phyloP scores from a whole-genome alignment of 768 basidiomycete species.

The Mycena alexandri region DNA sequence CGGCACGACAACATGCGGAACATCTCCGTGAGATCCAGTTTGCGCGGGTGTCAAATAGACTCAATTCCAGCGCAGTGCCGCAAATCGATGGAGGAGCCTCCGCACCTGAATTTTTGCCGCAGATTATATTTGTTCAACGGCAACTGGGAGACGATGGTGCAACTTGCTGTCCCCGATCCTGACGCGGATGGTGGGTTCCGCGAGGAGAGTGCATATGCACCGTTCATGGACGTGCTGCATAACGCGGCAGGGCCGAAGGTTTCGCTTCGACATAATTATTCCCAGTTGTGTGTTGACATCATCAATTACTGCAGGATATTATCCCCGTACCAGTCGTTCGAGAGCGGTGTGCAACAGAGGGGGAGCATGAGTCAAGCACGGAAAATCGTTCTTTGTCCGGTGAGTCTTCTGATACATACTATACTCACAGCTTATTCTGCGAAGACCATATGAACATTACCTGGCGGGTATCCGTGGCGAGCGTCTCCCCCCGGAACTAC shows the following conservation, averaged over 20 bases:
- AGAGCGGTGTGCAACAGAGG: neutral
- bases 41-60: too few relatives aligned
- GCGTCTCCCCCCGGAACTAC: constrained; percentile 8
- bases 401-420: neutral
- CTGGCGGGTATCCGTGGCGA: constrained; percentile 5
- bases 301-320: neutral
- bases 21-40: neutral
- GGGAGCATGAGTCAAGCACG: neutral
- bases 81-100: too few relatives aligned
- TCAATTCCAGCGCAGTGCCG: too few relatives aligned
- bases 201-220: constrained; percentile 13
- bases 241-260: constrained; percentile 10
- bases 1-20: neutral
- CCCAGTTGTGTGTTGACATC: too few relatives aligned
- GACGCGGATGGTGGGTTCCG: constrained; percentile 9
- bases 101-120: neutral
- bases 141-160: constrained; percentile 15
- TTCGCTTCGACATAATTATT: neutral
- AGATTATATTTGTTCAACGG: neutral
- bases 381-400: neutral
- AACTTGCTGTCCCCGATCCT: constrained; percentile 4
- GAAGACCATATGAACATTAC: constrained; percentile 22
- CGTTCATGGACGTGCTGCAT: constrained; percentile 12
- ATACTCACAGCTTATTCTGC: neutral
- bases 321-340: constrained; percentile 12